These are phyloP conservation scores for Wickerhamomyces kurtzmanii DNA, from an alignment of 805 yeast genomes.

Conservation along the genomic window DNA sequence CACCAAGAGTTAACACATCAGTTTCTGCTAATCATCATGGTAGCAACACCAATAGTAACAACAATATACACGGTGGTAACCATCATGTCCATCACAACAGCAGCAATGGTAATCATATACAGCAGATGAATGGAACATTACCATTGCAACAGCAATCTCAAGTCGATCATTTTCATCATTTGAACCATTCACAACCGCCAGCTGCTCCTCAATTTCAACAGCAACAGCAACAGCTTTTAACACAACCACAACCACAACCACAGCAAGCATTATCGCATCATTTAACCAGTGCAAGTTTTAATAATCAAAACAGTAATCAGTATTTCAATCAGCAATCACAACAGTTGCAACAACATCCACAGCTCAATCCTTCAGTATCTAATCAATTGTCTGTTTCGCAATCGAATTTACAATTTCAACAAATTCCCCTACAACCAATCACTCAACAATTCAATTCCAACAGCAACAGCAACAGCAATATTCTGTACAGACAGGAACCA, in stretches of 20 bases:
- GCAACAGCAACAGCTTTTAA: constrained; percentile 1
- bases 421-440: not conserved
- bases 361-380: too few relatives aligned
- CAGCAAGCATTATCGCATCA: too few relatives aligned
- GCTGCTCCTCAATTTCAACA: constrained; percentile 5
- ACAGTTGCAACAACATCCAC: constrained; percentile 4
- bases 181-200: too few relatives aligned
- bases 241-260: constrained; percentile 4
- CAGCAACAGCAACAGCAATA: constrained; percentile 4
- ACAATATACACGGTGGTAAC: constrained; percentile 3
- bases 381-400: too few relatives aligned
- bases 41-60: constrained; percentile 4
- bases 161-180: too few relatives aligned
- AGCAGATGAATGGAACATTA: constrained; percentile 4
- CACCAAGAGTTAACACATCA: constrained; percentile 36
- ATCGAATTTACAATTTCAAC: constrained; percentile 2
- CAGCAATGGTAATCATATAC: constrained; percentile 4
- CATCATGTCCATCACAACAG: constrained; percentile 1
- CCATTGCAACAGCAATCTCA: too few relatives aligned
- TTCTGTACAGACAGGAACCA: not conserved
- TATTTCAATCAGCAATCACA: constrained; percentile 5
- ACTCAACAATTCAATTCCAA: too few relatives aligned
- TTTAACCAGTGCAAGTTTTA: not conserved
- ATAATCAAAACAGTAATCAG: too few relatives aligned
- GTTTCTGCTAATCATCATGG: constrained; percentile 3